Base-by-base conservation (phyloP, 306 rosid species). In the Acacia confusa region DNA sequence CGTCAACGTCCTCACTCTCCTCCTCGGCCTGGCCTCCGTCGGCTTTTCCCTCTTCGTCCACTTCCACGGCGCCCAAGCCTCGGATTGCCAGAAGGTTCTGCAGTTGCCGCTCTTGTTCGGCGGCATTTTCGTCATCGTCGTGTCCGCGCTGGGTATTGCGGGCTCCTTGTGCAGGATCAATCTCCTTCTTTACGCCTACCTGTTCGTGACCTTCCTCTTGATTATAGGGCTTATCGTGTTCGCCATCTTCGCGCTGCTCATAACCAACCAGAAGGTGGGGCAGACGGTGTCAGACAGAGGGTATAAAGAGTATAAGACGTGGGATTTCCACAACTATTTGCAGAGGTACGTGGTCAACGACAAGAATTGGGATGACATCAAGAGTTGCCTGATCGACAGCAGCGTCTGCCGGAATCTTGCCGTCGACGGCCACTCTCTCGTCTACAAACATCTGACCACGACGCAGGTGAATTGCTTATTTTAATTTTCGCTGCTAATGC, bases 301-400 rank as follows among this genome's bases (percentile, higher is more conserved):
- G 3, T 82, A 48, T 32, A 82, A 58, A 68, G 91, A 85, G 73
- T 81, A 86, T 25, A 81, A 65, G 6, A 81, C 84, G 1, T 81
- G 78, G 4, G 91, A 94, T 80, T 94, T 84, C 86, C 89, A 94
- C 0, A 77, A 81, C 16, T 94, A 92, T 92, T 47, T 92, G 61
- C 97, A 87, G 75, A 82, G 67, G 4, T 91, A 91, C 19, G 98
- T 94, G 9, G 76, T 84, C 6, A 88, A 92, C 24, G 81, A 79
- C 2, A 32, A 72, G 36, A 88, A 90, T 41, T 94, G 98, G 97
- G 50, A 44, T 3, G 83, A 72, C 9, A 81, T 92, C 67, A 81
- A 80, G 67, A 89, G 91, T 36, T 94, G 97, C 75, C 47, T 94
- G 74, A 9, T 83, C 8, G 87, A 81, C 13, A 78, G 86, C 2